Evolutionary conservation across 192 early-diverging fungal species (phyloP), one percentile per base, ranked within the genome.

Genomic region (Umbelopsis sp.): DNA sequence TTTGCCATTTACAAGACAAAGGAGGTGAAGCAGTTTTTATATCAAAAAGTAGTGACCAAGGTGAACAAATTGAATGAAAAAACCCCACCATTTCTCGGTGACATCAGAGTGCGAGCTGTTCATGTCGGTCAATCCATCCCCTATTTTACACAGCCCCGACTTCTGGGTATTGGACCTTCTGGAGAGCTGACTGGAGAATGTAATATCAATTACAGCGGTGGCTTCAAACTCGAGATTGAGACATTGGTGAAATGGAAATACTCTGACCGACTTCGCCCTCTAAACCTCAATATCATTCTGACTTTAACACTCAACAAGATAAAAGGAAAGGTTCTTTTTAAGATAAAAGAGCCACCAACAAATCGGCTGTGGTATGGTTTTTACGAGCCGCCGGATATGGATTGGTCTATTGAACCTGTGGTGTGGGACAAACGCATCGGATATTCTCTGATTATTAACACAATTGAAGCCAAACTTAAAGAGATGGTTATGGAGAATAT

Each of bases 351-450:
- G 3, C 90, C 91, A 8, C 90, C 91, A 16, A 89, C 92, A 5
- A 95, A 95, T 68, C 85, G 96, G 10, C 83, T 95, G 44, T 98
- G 96, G 96, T 77, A 94, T 61, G 96, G 92, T 3, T 93, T 97
- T 72, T 87, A 92, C 71, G 89, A 91, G 27, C 84, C 89, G 70
- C 95, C 95, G 1, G 84, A 86, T 9, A 82, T 97, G 64, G 84
- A 92, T 45, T 85, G 92, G 50, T 75, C 77, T 33, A 86, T 96
- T n/a, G 90, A 92, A 49, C 94, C 94, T 0, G 85, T 95, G 44
- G 91, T 97, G n/a, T 92, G 88, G 71, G 92, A 95, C 68, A 93
- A 92, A 71, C 84, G 91, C 45, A 86, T 97, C 50, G 88, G 85
- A 64, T 86, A 93, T 37, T 87, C 87, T 8, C 75, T 90, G 53